Base-by-base conservation (phyloP, 192 early-diverging fungal species). In the Coemansia aciculifera region DNA sequence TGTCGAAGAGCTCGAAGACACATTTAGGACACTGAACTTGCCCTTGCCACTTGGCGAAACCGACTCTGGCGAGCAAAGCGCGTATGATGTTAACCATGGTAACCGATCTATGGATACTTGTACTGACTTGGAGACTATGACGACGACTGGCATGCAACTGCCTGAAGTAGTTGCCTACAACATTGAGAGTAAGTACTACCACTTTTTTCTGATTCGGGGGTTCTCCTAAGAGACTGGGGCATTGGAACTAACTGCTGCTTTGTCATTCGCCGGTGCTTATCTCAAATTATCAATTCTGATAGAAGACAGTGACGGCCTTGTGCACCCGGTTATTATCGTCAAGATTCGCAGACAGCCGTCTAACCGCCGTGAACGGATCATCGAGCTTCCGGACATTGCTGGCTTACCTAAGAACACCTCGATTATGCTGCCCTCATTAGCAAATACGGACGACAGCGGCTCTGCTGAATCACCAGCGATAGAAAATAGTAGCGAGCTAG, bases 1-100 rank as follows among this genome's bases (percentile, higher is more conserved):
- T 66, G 90, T 90, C 10, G 67, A 88, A 29, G 91, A 92, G 65
- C 85, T 91, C 31, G 85, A 90, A 63, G 67, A 63, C 17, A 79
- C 76, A 1, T 78, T 81, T 40, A 69, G 39, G 29, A 62, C 62
- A 5, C 62, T 82, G 23, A 77, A 74, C 69, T 70, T 82, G 19
- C 11, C 68, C 4, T 52, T 40, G 37, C 51, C 52, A n/a, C 32
- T 49, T 13, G 61, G 63, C 15, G 77, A 71, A 5, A 23, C 62
- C 21, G 27, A 52, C 31, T 31, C 23, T 15, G 17, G 24, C 24
- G 37, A 48, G 43, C 60, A 49, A 46, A 9, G 19, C 12, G 9
- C 5, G 15, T 21, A 37, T 10, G 38, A 32, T 24, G 12, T 13
- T 15, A 29, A 24, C 51, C 23, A 29, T 13, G 24, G 27, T 43